Conservation (phyloP, 306 rosid species). For the Bauhinia variegata region DNA sequence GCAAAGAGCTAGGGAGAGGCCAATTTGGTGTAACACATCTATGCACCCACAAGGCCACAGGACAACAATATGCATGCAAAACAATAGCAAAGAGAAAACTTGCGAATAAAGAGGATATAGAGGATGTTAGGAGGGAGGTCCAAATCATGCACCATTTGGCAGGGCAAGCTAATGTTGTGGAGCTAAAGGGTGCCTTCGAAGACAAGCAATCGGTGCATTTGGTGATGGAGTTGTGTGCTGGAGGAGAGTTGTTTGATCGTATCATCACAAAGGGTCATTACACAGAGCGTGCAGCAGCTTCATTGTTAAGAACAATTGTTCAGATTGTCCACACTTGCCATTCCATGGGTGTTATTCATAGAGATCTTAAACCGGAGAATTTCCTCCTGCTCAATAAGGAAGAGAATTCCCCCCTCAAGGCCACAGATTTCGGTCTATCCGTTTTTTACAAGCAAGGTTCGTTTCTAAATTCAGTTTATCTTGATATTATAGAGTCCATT, state of each 20-base stretch:
- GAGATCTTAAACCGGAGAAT: slow-evolving; percentile 98
- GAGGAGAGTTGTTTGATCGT: slow-evolving; percentile 91
- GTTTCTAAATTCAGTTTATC: neutral
- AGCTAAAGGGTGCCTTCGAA: slow-evolving; percentile 85
- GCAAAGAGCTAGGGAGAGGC: slow-evolving; percentile 92
- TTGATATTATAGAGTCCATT: no score
- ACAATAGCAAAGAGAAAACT: slow-evolving; percentile 93
- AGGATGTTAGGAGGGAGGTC: slow-evolving; percentile 92
- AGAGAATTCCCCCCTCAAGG: slow-evolving; percentile 88
- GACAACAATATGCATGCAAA: slow-evolving; percentile 85
- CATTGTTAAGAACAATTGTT: slow-evolving; percentile 78
- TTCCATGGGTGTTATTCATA: slow-evolving; percentile 94
- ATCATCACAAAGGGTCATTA: slow-evolving; percentile 95
- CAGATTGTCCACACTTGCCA: slow-evolving; percentile 92
- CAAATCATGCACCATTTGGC: slow-evolving; percentile 94
- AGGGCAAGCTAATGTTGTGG: slow-evolving; percentile 84
- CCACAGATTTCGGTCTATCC: slow-evolving; percentile 93
- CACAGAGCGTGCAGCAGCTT: slow-evolving; percentile 91
- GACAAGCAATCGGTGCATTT: slow-evolving; percentile 89
- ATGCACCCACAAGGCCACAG: slow-evolving; percentile 72
- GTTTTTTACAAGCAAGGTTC: slow-evolving; percentile 97
- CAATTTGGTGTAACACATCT: slow-evolving; percentile 90
- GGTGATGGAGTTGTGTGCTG: slow-evolving; percentile 95
- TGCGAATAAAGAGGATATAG: slow-evolving; percentile 75
- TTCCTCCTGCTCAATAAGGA: slow-evolving; percentile 80